These are phyloP conservation scores for Pseudonectria buxi DNA, from an alignment of 2,329 filamentous ascomycete genomes.

Conservation along the genomic window DNA sequence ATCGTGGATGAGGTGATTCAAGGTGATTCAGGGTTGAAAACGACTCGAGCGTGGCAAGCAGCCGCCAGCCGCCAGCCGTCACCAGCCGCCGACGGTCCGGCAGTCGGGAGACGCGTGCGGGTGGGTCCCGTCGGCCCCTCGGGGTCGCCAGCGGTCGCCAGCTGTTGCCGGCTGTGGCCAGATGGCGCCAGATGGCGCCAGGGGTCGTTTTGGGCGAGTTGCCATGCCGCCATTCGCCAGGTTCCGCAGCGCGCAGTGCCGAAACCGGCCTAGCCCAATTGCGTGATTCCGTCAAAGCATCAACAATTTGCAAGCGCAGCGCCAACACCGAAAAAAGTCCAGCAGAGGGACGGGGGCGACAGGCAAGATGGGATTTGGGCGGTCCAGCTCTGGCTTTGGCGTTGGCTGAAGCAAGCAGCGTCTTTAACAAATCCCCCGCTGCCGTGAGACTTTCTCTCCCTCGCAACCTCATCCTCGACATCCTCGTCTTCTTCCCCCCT, in stretches of 20 bases:
- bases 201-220: conserved; percentile 1
- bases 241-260: conserved; percentile 24
- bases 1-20: no score
- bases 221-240: neutral
- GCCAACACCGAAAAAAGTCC: conserved; percentile 2
- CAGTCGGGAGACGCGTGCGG: conserved; percentile 14
- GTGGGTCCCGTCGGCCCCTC: conserved; percentile 12
- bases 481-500: conserved; percentile 9
- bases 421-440: conserved; percentile 19
- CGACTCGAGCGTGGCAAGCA: no score
- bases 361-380: no score
- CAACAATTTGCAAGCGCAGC: conserved; percentile 28
- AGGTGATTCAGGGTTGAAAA: no score
- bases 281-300: conserved; percentile 34
- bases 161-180: no score
- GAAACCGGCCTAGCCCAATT: conserved; percentile 28
- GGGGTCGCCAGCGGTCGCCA: conserved; percentile 20
- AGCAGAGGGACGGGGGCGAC: conserved; percentile 10
- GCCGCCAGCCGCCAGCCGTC: no score
- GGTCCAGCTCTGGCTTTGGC: no score
- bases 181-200: neutral
- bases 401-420: no score
- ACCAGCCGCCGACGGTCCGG: conserved; percentile 19
- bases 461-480: no score
- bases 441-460: no score